Base-by-base conservation (phyloP, 2,329 filamentous ascomycete species). In the Tolypocladium ophioglossoides region DNA sequence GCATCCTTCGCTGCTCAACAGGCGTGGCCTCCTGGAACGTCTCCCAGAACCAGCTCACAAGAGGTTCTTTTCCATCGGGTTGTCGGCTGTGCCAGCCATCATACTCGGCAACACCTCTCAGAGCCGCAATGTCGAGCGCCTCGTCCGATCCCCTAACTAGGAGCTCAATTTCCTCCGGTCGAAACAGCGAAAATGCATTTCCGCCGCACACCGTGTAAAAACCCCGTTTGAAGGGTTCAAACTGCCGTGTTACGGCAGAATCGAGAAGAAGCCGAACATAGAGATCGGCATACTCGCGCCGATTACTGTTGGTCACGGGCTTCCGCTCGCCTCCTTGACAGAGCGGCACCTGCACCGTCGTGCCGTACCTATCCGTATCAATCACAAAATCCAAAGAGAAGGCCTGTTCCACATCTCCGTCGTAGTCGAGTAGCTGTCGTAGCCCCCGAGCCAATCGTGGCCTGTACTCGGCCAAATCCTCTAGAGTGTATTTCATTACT, bases 161-260 rank as follows among this genome's bases (percentile, higher is more conserved):
- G 4, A 95, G 79, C 67, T 96, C 91, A 57, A 96, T 95, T 68
- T 96, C 91, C 66, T 96, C 91, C 0, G 91, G 87, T 18, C 89
- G 82, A 69, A 96, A 96, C 2, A 96, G 78, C 1, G 86, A 89
- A 38, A 96, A 76, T 0, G 91, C 91, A 65, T 94, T 95, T 38
- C 91, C 89, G 38, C 87, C 88, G 65, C 90, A 95, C 32, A 96
- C 89, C 0, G 88, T 95, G 68, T 90, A 96, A 70, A 96, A 96
- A 1, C 91, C 91, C 53, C 91, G 83, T 66, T 94, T 94, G 76
- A 96, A 96, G 0, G 91, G 91, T 66, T 95, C 90, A 59, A 95
- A 96, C 64, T 96, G 91, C 41, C 89, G 80, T 40, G 81, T 74
- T 1, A 96, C 87, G 1, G 88, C 80, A 8, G 78, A 84, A 62